These are phyloP conservation scores for Penicillium sumatraense DNA, from an alignment of 2,329 filamentous ascomycete species.

Conservation along the genomic window DNA sequence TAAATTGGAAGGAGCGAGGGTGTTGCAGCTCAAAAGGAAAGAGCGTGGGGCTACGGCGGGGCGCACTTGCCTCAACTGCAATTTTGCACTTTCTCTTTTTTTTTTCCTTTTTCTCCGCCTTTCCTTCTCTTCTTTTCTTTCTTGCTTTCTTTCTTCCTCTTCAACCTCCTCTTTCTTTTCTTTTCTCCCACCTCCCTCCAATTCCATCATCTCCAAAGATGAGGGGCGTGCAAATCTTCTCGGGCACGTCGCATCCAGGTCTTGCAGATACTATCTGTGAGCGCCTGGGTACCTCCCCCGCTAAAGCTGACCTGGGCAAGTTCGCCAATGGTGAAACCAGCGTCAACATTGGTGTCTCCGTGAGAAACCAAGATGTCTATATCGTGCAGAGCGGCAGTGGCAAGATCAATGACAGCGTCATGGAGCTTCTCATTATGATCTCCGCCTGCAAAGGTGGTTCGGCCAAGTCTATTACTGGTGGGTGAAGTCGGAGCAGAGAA, in stretches of 20 bases:
- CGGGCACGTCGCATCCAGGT: slow-evolving; percentile 66
- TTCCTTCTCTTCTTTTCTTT: neutral
- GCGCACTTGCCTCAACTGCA: slow-evolving; percentile 19
- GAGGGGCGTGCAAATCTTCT: slow-evolving; percentile 71
- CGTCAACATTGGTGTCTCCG: slow-evolving; percentile 69
- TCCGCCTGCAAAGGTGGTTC: slow-evolving; percentile 98
- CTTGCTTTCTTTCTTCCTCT: neutral
- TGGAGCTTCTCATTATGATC: slow-evolving; percentile 99
- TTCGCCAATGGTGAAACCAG: slow-evolving; percentile 74
- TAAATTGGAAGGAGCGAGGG: neutral
- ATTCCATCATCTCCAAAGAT: slow-evolving; percentile 45
- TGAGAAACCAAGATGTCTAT: slow-evolving; percentile 98
- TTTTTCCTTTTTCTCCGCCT: slow-evolving; percentile 13
- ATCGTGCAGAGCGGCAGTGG: slow-evolving; percentile 96
- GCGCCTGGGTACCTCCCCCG: slow-evolving; percentile 63
- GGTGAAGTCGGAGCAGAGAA: slow-evolving; percentile 31
- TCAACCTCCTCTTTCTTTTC: slow-evolving; percentile 17
- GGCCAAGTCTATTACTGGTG: slow-evolving; percentile 94
- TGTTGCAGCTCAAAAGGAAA: neutral
- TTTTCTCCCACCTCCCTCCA: slow-evolving; percentile 20
- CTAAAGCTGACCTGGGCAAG: slow-evolving; percentile 65
- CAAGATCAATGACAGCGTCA: slow-evolving; percentile 97
- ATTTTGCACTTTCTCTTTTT: slow-evolving; percentile 17
- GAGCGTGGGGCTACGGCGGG: slow-evolving; percentile 24
- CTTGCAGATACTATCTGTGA: slow-evolving; percentile 70